Evolutionary conservation across 371 early-diverging fungal genomes (phyloP), one percentile per base, ranked within the genome.

Genomic region (Fennellomyces sp.): DNA sequence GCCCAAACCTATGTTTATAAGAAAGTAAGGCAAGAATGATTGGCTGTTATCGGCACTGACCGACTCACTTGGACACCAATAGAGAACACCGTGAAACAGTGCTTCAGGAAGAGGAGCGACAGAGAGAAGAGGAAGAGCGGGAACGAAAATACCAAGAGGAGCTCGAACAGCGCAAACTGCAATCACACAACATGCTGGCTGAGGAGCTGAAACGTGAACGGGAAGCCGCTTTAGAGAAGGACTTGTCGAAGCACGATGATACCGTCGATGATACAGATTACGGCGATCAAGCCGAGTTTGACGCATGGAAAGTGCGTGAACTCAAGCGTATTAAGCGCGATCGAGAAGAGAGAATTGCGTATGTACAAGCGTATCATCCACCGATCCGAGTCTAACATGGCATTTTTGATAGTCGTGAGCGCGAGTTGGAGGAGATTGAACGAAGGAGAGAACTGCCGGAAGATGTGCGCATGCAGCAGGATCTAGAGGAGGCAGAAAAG

Each of bases 251-350:
- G 10, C 60, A 67, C 29, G 68, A 72, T 36, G 62, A 63, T 5
- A 86, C 83, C 29, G 86, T 94, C 0, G 97, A 96, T 70, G 98
- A 97, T 76, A 94, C 95, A 0, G 98, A 97, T 73, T 91, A 87
- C 19, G 90, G 96, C 62, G 89, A 90, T 56, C 90, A 89, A 30
- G 94, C 88, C 4, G 98, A 97, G 69, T 91, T 86, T 69, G 90
- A 89, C 48, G 88, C 88, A 0, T 97, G 98, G 98, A 93, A 90
- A 68, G 75, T 92, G n/a, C 90, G 98, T 59, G 97, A 97, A 68
- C 73, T 96, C 52, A 81, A 66, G 35, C 88, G 98, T 63, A 88
- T 97, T 59, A 92, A 94, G 58, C 89, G 96, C 25, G 95, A 96
- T 65, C 80, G 87, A 50, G 91, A 90, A 64, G 93, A 89, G 55